Evolutionary conservation across 352 stramenopile genomes (phyloP), one percentile per base, ranked within the genome.

Genomic region (Phytopythium oedochilum): DNA sequence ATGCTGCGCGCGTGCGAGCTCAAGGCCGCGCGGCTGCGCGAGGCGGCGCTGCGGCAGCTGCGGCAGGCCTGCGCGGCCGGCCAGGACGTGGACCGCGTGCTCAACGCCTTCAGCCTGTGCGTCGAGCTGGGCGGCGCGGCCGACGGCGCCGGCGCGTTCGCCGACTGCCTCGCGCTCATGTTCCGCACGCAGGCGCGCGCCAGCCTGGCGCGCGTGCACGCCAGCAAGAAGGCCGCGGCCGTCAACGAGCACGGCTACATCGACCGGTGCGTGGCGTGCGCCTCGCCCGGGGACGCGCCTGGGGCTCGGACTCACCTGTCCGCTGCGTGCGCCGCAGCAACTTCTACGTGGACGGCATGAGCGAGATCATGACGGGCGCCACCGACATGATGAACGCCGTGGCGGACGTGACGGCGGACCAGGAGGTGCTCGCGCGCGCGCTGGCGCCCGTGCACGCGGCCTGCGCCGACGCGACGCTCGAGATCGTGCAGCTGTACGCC

Each of bases 181-280:
- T 93, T 91, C 61, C 60, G 69, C 11, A 77, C 66, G 5, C 76
- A 86, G 39, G 71, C 78, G 14, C 66, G 64, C 11, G 68, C 73
- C 5, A 73, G 75, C 28, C 63, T 91, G 10, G 76, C 88, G 38
- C 63, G 64, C 43, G 76, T 94, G 14, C 57, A 51, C 34, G 52
- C 55, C 26, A 73, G 65, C 55, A 91, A 91, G 65, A 66, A 62
- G 17, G 60, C 65, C 2, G 82, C 84, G 7, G 67, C 69, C 22
- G 78, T 83, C 3, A 94, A 92, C 52, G 75, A 83, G 55, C 66
- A 91, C 61, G 84, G 84, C 55, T 94, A 94, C 68, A 91, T 92
- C 54, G 82, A 92, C 50, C 82, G 82, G 55, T 73, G 44, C 29
- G 29, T 38, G 3, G 11, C 26, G 39, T 1, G 32, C 32, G 32